Evolutionary conservation across 768 basidiomycete genomes (phyloP).

Genomic region (Fomitopsis serialis): DNA sequence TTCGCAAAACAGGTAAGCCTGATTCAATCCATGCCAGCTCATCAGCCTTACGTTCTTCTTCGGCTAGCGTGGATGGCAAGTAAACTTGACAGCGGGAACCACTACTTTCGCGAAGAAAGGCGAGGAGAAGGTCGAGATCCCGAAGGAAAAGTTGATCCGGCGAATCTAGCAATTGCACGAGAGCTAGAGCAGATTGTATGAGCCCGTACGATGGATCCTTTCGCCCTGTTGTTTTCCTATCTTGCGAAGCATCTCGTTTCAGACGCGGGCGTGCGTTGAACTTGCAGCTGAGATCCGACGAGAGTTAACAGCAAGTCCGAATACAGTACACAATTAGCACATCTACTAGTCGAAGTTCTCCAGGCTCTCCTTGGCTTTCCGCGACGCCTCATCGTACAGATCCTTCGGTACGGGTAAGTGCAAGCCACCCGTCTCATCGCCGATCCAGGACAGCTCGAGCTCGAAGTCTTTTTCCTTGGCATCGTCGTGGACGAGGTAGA

Average conservation of each 20-base stretch:
- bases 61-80: slow-evolving; percentile 75
- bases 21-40: neutral
- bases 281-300: neutral
- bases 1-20: slow-evolving; percentile 72
- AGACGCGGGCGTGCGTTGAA: no score
- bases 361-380: slow-evolving; percentile 80
- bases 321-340: slow-evolving; percentile 21
- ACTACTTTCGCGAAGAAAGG: slow-evolving; percentile 79
- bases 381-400: slow-evolving; percentile 79
- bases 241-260: neutral
- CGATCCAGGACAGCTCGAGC: slow-evolving; percentile 96
- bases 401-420: slow-evolving; percentile 86
- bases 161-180: slow-evolving; percentile 74
- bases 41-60: neutral
- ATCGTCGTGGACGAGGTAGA: slow-evolving; percentile 96
- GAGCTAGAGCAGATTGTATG: slow-evolving; percentile 91
- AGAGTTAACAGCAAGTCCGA: slow-evolving; percentile 9
- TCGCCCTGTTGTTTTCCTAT: neutral
- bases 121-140: slow-evolving; percentile 82
- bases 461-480: slow-evolving; percentile 98
- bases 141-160: slow-evolving; percentile 78
- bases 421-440: slow-evolving; percentile 72
- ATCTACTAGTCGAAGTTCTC: slow-evolving; percentile 52
- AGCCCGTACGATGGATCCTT: slow-evolving; percentile 4
- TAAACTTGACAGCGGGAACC: slow-evolving; percentile 62